These are phyloP conservation scores for Penicillium dipodomyicola DNA, from an alignment of 495 filamentous ascomycete genomes.

Conservation along the genomic window DNA sequence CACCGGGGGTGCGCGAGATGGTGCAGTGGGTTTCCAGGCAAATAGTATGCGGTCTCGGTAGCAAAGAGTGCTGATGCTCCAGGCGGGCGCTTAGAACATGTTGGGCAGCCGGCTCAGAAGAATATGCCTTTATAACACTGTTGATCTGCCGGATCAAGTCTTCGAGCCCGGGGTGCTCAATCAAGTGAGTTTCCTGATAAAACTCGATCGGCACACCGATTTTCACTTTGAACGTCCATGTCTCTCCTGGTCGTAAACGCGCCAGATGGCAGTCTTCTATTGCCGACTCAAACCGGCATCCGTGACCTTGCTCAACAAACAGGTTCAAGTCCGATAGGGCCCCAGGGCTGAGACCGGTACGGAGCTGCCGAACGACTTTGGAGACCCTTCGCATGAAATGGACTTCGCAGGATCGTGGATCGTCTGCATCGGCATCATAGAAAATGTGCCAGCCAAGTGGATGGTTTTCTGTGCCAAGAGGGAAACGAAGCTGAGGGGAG, in stretches of 20 bases:
- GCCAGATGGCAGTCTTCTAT: slow-evolving; percentile 9
- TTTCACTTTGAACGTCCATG: slow-evolving; percentile 23
- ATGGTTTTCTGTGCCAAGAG: slow-evolving; percentile 6
- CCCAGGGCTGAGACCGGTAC: slow-evolving; percentile 26
- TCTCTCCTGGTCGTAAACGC: slow-evolving; percentile 26
- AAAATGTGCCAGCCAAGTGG: slow-evolving; percentile 27
- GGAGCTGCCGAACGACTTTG: slow-evolving; percentile 24
- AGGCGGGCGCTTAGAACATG: slow-evolving; percentile 21
- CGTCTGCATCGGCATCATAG: slow-evolving; percentile 13
- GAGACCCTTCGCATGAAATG: slow-evolving; percentile 23
- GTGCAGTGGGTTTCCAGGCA: slow-evolving; percentile 21
- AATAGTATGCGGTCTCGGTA: slow-evolving; percentile 15
- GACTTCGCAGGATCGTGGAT: slow-evolving; percentile 4
- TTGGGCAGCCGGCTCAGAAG: slow-evolving; percentile 15
- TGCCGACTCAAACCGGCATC: slow-evolving; percentile 18
- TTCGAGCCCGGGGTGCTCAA: slow-evolving; percentile 12
- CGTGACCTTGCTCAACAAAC: slow-evolving; percentile 9
- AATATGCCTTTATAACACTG: slow-evolving; percentile 16
- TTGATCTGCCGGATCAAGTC: slow-evolving; percentile 23
- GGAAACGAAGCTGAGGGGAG: slow-evolving; percentile 19
- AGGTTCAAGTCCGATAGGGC: slow-evolving; percentile 19
- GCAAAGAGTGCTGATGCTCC: slow-evolving; percentile 24
- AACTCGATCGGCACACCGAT: slow-evolving; percentile 15
- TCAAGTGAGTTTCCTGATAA: background rate
- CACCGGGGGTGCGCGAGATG: slow-evolving; percentile 8